Evolutionary conservation across 495 filamentous ascomycete species (phyloP), one percentile per base, ranked within the genome.

Genomic region (Ramalina peruviana): DNA sequence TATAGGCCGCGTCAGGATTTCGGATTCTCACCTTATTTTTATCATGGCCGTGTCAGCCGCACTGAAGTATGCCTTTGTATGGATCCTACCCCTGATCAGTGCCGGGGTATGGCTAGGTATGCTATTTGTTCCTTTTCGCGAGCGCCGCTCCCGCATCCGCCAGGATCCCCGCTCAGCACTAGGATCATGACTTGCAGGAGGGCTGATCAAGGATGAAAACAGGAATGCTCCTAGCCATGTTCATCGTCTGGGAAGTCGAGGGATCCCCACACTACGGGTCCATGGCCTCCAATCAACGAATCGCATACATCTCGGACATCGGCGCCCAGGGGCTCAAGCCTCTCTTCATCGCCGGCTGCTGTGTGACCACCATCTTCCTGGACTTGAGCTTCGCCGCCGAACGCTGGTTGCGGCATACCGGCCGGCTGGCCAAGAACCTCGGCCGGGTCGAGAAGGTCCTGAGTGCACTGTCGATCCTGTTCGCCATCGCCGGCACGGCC

Each of bases 11-110:
- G 23, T 25, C 23, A 25, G 23, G 30, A 33, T 7, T 10, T 11
- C 1, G 7, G 9, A 7, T 33, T 11, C 30, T 33, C 30, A 33
- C 9, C 21, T 42, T n/a, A 19, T 42, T 40, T 53, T 56, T n/a
- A 7, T 17, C 40, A 56, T 56, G 54, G 46, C 50, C 13, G 11
- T 50, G 17, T 15, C 50, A n/a, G 5, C 5, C 21, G 25, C 27
- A 17, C 40, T 58, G 19, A 60, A 52, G 38, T 60, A 60, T 39
- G 40, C 42, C 40, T 75, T 73, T 16, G 76, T 74, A 52, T 82
- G 87, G 86, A 62, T 89, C 27, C 78, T 93, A 43, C 89, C 89
- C 40, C 65, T 94, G 46, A 72, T 94, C 46, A 86, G 85, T 52
- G 81, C 82, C 48, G 64, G 75, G 54, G 74, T 85, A 66, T 96